These are phyloP conservation scores for Aspergillus fischeri DNA, from an alignment of 2,329 filamentous ascomycete species.

Conservation along the genomic window DNA sequence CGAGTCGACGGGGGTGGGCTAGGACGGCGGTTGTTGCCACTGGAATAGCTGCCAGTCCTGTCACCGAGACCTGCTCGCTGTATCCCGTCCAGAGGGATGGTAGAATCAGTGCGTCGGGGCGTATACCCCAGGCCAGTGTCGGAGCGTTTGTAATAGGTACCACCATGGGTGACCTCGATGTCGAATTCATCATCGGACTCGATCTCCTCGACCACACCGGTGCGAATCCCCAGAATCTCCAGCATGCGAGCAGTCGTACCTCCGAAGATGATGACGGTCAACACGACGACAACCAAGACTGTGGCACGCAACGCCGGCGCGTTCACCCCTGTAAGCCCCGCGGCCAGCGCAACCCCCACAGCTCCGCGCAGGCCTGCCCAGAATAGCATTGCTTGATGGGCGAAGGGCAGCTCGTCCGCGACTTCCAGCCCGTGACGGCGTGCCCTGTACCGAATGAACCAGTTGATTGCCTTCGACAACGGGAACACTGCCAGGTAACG, in stretches of 20 bases:
- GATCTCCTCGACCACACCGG: conserved; percentile 92
- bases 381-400: conserved; percentile 99
- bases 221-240: conserved; percentile 93
- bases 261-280: conserved; percentile 98
- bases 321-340: conserved; percentile 78
- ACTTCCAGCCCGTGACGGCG: conserved; percentile 70
- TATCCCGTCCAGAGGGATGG: conserved; percentile 52
- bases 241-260: conserved; percentile 97
- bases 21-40: conserved; percentile 52
- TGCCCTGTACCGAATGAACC: conserved; percentile 83
- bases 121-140: conserved; percentile 73
- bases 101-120: conserved; percentile 60
- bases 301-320: conserved; percentile 82
- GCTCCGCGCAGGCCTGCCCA: conserved; percentile 95
- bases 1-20: conserved; percentile 43
- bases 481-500: conserved; percentile 95
- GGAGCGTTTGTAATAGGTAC: conserved; percentile 75
- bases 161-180: conserved; percentile 71
- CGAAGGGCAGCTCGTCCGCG: conserved; percentile 84
- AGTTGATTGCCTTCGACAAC: conserved; percentile 83
- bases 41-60: conserved; percentile 50
- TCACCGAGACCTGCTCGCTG: conserved; percentile 30
- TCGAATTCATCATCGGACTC: conserved; percentile 99
- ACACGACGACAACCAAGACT: conserved; percentile 92
- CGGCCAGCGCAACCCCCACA: conserved; percentile 90